Conservation (phyloP, 2,329 filamentous ascomycete genomes). For the Aspergillus persii region DNA sequence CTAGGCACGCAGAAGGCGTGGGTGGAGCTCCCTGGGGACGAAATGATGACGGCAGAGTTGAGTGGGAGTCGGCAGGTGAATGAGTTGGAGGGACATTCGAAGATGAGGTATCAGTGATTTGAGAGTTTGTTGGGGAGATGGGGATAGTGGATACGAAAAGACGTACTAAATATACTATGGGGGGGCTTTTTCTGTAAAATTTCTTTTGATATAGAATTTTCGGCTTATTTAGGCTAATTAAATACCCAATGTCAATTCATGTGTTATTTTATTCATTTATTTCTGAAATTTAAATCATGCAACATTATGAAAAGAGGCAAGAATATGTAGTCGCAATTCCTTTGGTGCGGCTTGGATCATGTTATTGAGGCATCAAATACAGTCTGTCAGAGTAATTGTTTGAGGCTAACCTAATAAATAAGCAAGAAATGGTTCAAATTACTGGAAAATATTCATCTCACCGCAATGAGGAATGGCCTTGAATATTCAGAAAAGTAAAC, state of each 20-base stretch:
- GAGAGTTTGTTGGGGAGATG: too few species aligned
- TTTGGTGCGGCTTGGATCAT: too few species aligned
- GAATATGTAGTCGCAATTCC: too few species aligned
- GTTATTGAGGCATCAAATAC: too few species aligned
- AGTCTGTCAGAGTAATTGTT: too few species aligned
- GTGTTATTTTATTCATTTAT: too few species aligned
- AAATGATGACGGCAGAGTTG: conserved; percentile 3
- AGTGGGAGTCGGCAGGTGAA: conserved; percentile 10
- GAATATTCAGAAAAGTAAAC: neutral
- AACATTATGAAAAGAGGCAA: too few species aligned
- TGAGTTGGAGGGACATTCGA: conserved; percentile 11
- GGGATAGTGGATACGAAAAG: neutral
- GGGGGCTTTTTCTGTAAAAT: too few species aligned
- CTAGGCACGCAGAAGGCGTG: neutral
- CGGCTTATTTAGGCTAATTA: neutral
- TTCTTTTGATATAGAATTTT: too few species aligned
- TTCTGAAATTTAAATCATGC: too few species aligned
- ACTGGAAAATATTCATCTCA: neutral
- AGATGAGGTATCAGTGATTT: neutral
- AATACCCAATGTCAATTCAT: neutral
- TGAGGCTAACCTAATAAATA: too few species aligned
- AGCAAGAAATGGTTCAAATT: neutral
- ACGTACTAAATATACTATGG: neutral
- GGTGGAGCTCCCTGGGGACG: conserved; percentile 8
- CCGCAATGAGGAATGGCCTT: neutral